A percentile compares a stretch with the other conserved stretches of the same genome.
These are phyloP conservation scores for Rhypophila decipiens DNA, from an alignment of 495 filamentous ascomycete species.

Conservation along the genomic window DNA sequence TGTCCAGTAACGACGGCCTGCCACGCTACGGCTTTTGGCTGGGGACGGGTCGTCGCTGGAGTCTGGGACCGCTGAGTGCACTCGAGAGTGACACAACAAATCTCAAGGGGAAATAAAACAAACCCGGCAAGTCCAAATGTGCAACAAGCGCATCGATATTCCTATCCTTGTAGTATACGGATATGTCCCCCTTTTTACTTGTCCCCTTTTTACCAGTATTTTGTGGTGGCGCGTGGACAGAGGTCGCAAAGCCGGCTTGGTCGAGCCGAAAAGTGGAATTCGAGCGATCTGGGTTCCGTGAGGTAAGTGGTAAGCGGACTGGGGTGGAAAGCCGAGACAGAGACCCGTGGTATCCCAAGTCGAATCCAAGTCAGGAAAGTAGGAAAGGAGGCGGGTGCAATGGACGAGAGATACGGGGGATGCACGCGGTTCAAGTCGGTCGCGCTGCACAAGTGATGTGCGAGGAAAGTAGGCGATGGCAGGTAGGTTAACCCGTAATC, in stretches of 20 bases:
- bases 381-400: not conserved
- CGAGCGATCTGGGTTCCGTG: not conserved
- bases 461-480: no score
- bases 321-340: no score
- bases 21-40: conserved; percentile 16
- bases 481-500: not conserved
- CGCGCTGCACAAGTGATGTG: not conserved
- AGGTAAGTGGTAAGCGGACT: no score
- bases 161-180: no score
- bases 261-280: conserved; percentile 2
- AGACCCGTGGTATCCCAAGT: no score
- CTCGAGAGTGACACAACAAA: conserved; percentile 1
- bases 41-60: conserved; percentile 5
- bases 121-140: conserved; percentile 2
- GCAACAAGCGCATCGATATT: conserved; percentile 10
- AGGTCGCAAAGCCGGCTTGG: not conserved
- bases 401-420: not conserved
- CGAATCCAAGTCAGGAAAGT: no score
- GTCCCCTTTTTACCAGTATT: not conserved
- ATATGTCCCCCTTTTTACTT: not conserved
- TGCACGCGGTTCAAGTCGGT: not conserved
- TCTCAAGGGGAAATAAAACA: conserved; percentile 1
- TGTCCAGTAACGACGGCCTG: conserved; percentile 15
- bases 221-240: not conserved
- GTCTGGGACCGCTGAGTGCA: conserved; percentile 1